Evolutionary conservation across 1,284 basidiomycete genomes (phyloP), one percentile per base, ranked within the genome.

Genomic region (Cystobasidium slooffiae): DNA sequence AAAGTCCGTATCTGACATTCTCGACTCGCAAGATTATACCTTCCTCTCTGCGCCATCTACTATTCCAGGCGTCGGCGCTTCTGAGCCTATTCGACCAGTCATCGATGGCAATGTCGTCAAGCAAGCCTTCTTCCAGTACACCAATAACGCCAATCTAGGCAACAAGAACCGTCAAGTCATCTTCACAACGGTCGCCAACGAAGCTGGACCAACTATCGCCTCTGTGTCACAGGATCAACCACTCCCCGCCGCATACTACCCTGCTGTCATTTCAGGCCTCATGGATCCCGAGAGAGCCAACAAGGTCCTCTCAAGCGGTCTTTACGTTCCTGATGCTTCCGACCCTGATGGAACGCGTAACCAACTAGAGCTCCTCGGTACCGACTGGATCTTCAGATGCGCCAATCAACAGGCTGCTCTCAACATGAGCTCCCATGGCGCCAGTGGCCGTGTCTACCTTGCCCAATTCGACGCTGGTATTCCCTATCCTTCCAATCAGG

Each of bases 11-110:
- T 78, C 83, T 73, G 80, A 82, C 9, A 86, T 94, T 72, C 78
- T 93, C 41, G 76, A 81, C 37, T 84, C 87, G 74, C 81, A 88
- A 83, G 82, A 87, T 3, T 74, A 87, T 37, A 84, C 87, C n/a
- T 88, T 87, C 7, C 75, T 78, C 16, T 84, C 84, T 22, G 85
- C 88, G 77, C 78, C 79, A 0, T 22, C 47, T 22, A 14, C 46
- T 44, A 66, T 72, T 20, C 56, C 58, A 63, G 62, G 73, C 5
- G 59, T 75, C 14, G 31, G 66, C 24, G 31, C 55, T 1, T 70
- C 67, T 24, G 75, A 79, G 58, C 75, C 77, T 1, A 51, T 78
- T 46, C 65, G 74, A 20, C 55, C 72, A 1, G 55, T 77, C 56
- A 52, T 77, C 18, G 79, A 80, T 68, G 79, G 78, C 16, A 37